Evolutionary conservation across 305 asterid genomes (phyloP).

Genomic region (Coffea humblotiana): DNA sequence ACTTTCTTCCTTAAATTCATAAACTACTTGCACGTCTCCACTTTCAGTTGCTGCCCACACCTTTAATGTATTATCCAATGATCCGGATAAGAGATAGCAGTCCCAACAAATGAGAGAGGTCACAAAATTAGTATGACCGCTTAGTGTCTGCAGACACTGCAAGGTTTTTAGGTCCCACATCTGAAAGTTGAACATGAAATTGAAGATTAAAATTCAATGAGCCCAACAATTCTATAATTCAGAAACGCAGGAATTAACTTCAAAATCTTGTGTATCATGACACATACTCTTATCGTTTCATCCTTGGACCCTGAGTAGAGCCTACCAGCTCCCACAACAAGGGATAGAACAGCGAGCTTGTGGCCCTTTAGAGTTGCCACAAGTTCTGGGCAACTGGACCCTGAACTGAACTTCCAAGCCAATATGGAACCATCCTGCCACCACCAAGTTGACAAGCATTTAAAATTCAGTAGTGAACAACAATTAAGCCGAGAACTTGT

Average conservation of each 20-base stretch:
- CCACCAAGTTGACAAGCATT: not conserved
- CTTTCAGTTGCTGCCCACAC: constrained; percentile 51
- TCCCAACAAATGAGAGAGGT: constrained; percentile 61
- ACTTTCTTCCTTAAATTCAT: constrained; percentile 40
- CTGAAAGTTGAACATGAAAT: constrained; percentile 26
- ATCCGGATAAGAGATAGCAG: constrained; percentile 50
- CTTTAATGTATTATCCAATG: constrained; percentile 62
- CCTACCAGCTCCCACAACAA: constrained; percentile 19
- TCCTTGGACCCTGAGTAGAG: constrained; percentile 62
- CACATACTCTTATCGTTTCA: constrained; percentile 47
- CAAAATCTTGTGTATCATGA: not conserved
- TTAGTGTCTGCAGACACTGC: constrained; percentile 51
- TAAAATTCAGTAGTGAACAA: not conserved
- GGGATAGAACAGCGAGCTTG: constrained; percentile 11
- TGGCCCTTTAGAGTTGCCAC: constrained; percentile 42
- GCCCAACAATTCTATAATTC: no score
- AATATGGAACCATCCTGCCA: constrained; percentile 55
- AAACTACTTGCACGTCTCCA: constrained; percentile 39
- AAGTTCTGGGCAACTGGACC: constrained; percentile 24
- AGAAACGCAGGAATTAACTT: not conserved
- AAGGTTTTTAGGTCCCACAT: constrained; percentile 53
- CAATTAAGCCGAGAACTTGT: not conserved
- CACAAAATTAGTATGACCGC: constrained; percentile 48
- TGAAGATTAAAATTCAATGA: not conserved
- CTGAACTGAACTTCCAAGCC: constrained; percentile 47